A percentile compares a stretch with the other conserved stretches of the same genome.
Conservation (phyloP, 345 rosid species). For the Streptanthus diversifolius region DNA sequence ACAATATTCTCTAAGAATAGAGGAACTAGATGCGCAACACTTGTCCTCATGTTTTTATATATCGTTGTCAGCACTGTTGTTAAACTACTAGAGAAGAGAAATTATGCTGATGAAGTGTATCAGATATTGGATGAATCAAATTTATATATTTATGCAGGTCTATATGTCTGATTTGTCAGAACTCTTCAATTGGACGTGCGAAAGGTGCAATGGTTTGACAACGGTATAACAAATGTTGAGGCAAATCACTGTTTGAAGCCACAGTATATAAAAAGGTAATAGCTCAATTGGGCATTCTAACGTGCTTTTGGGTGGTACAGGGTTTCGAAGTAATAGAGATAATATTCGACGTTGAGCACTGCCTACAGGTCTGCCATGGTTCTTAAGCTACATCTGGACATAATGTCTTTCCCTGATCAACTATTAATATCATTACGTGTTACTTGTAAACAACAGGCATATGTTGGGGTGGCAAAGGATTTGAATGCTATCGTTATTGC, state of each 20-base stretch:
- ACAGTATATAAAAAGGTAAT: neutral
- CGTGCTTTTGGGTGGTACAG: constrained; percentile 40
- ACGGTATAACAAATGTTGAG: constrained; percentile 41
- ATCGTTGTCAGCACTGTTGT: neutral
- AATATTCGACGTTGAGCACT: constrained; percentile 71
- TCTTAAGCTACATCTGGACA: neutral
- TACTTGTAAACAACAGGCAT: constrained; percentile 43
- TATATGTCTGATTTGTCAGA: constrained; percentile 74
- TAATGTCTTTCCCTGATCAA: neutral
- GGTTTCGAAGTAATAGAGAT: constrained; percentile 84
- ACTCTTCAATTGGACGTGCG: constrained; percentile 88
- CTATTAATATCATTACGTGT: neutral
- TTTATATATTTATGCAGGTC: constrained; percentile 51
- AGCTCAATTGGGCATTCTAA: constrained; percentile 1
- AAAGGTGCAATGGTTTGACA: constrained; percentile 73
- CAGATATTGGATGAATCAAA: constrained; percentile 11
- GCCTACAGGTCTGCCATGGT: constrained; percentile 61
- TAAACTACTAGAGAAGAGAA: neutral
- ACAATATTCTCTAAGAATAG: neutral
- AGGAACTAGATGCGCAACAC: neutral
- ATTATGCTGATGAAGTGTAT: neutral
- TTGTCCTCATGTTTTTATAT: constrained; percentile 1
- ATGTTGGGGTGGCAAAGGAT: constrained; percentile 38
- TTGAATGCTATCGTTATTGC: constrained; percentile 35
- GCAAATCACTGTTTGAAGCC: neutral